Conservation (phyloP, 805 yeast species). For the Myxozyma geophila region DNA sequence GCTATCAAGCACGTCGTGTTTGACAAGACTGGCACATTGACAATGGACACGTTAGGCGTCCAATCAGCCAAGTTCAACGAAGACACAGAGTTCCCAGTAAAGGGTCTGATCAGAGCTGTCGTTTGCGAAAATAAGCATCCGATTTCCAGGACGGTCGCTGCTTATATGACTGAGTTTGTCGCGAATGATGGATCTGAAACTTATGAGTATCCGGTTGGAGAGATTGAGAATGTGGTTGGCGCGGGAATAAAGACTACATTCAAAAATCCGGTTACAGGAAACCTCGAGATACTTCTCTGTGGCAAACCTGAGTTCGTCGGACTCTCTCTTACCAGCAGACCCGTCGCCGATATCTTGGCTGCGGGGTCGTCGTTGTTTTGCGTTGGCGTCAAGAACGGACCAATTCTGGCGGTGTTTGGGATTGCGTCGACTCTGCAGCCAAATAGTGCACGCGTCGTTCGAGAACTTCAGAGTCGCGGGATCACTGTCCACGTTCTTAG, state of each 20-base stretch:
- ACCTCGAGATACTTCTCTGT: not conserved
- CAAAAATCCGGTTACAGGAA: not conserved
- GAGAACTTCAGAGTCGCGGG: slow-evolving; percentile 4
- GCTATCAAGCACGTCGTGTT: slow-evolving; percentile 28
- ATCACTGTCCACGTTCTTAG: slow-evolving; percentile 24
- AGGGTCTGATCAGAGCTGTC: slow-evolving; percentile 10
- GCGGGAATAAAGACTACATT: slow-evolving; percentile 17
- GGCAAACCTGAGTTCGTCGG: slow-evolving; percentile 23
- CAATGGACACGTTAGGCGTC: slow-evolving; percentile 21
- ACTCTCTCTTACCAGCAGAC: not conserved
- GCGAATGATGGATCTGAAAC: not conserved
- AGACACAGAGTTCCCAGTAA: not conserved
- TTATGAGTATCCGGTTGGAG: slow-evolving; percentile 3
- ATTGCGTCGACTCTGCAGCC: slow-evolving; percentile 17
- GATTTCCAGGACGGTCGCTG: slow-evolving; percentile 21
- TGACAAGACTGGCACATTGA: slow-evolving; percentile 38
- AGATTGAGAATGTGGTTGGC: slow-evolving; percentile 21
- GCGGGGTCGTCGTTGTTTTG: slow-evolving; percentile 19
- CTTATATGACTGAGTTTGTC: slow-evolving; percentile 3
- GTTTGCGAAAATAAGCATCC: slow-evolving; percentile 25
- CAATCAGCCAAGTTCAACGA: slow-evolving; percentile 14
- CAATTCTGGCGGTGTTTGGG: slow-evolving; percentile 18
- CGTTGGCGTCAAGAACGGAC: slow-evolving; percentile 13
- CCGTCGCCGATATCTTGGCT: not conserved
- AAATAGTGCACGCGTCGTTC: not conserved